Base-by-base conservation (phyloP, 2,329 filamentous ascomycete genomes). In the Cercospora sp. region DNA sequence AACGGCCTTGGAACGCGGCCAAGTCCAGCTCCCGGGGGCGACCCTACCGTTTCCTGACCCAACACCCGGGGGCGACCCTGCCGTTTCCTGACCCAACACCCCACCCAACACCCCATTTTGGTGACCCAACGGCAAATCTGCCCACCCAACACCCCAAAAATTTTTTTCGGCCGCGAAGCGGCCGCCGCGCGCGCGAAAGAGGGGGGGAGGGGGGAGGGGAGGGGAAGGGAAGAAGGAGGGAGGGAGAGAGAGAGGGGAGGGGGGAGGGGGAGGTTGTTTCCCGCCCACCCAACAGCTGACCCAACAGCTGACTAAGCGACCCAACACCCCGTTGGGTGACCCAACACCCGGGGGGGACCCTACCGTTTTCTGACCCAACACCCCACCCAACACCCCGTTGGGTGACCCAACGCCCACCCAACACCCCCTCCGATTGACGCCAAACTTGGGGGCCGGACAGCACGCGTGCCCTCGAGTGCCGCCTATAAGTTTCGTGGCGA, bases 121-220 rank as follows among this genome's bases (percentile, higher is more conserved):
- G 10, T 45, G 42, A 45, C 51, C 51, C 51, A 55, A 55, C 51
- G 51, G 51, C 51, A 20, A 30, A 28, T n/a, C 26, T 23, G 51
- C 10, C 51, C 51, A 55, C 51, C 51, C 51, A 55, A 55, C 51
- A 55, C 51, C 57, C 31, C 57, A 59, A 59, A 59, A 59, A 16
- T 36, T 55, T 55, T 55, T 53, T 18, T 23, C 51, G 51, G 51
- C 51, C 51, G 51, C 51, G 51, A 28, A 28, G 51, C 51, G 51
- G 42, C 51, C 26, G 51, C 51, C 51, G 51, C 51, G 51, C 45
- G 45, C 51, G 51, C 42, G 42, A 30, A 30, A 55, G 9, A 55
- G 26, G 51, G 20, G 20, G 51, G 51, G 51, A n/a, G 3, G 51
- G 26, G 20, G 57, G 30, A 9, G 16, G 30, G 31, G n/a, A n/a